Percentiles rank a stretch among this genome's conserved stretches.
phyloP scores from a whole-genome alignment of 2,329 filamentous ascomycete genomes.

The Ceratocystis eucalypticola region DNA sequence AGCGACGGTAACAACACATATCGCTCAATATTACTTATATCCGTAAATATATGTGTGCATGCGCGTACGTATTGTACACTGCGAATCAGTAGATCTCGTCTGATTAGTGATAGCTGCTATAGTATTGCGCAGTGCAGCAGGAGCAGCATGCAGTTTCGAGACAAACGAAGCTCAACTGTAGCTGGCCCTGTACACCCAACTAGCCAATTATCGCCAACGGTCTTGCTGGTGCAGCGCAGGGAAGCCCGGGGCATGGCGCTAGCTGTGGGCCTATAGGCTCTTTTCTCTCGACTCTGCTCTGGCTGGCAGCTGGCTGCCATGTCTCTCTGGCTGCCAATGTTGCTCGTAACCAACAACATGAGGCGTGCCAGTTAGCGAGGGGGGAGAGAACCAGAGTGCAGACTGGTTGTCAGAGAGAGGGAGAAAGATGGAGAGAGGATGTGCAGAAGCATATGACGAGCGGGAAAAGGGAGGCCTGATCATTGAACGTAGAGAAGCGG shows the following conservation, averaged over 20 bases:
- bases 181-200: not conserved
- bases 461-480: not conserved
- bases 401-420: not conserved
- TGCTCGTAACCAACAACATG: not conserved
- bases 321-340: not conserved
- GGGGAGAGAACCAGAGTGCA: not conserved
- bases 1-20: not conserved
- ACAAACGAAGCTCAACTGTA: not conserved
- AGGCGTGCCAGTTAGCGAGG: slow-evolving; percentile 11
- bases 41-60: not conserved
- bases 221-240: not conserved
- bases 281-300: not conserved
- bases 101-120: not conserved
- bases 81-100: not conserved
- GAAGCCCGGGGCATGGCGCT: not conserved
- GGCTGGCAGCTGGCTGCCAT: not conserved
- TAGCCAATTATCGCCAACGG: not conserved
- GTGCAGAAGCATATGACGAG: not conserved
- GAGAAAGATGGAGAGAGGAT: not conserved
- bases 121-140: not conserved
- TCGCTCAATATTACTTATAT: not conserved
- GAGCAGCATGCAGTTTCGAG: not conserved
- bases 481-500: not conserved
- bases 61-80: not conserved
- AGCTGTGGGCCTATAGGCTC: not conserved